A percentile compares a stretch with the other conserved stretches of the same genome.
Evolutionary conservation across 306 rosid genomes (phyloP).

Genomic region (Purshia tridentata): DNA sequence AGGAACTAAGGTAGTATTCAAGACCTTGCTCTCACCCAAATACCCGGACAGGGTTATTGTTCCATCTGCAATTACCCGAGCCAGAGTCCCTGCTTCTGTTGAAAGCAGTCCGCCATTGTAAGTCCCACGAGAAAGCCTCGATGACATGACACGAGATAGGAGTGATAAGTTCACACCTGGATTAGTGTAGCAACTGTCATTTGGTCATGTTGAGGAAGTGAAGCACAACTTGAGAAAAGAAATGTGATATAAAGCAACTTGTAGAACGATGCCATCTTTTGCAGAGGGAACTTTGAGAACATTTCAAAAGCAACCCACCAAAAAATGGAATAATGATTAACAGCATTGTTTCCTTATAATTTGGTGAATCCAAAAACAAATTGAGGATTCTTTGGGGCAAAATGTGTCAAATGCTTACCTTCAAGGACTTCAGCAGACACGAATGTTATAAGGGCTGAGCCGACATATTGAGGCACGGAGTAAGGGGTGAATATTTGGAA

Average conservation of each 20-base stretch:
- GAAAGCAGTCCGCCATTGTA: conserved; percentile 80
- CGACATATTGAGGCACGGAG: conserved; percentile 67
- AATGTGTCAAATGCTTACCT: conserved; percentile 39
- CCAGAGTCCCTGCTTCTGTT: conserved; percentile 88
- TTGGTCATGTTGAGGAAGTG: conserved; percentile 6
- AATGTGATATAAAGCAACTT: background rate
- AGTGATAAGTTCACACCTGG: conserved; percentile 86
- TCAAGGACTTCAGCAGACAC: conserved; percentile 86
- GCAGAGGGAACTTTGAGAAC: background rate
- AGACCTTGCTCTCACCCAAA: conserved; percentile 52
- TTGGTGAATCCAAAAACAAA: too few species aligned
- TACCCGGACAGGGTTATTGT: conserved; percentile 76
- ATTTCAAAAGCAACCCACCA: background rate
- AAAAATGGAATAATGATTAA: background rate
- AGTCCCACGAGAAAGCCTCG: conserved; percentile 82
- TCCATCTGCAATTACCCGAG: conserved; percentile 86
- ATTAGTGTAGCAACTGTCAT: conserved; percentile 25
- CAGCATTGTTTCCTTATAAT: background rate
- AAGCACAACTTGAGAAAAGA: background rate
- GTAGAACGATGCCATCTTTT: too few species aligned
- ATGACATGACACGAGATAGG: conserved; percentile 77
- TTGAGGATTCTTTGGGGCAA: too few species aligned
- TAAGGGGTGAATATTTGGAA: conserved; percentile 62
- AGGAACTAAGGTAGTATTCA: conserved; percentile 69
- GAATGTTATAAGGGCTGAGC: conserved; percentile 81